Base-by-base conservation (phyloP, 148 eudicot genomes). In the Persicaria maculosa region DNA sequence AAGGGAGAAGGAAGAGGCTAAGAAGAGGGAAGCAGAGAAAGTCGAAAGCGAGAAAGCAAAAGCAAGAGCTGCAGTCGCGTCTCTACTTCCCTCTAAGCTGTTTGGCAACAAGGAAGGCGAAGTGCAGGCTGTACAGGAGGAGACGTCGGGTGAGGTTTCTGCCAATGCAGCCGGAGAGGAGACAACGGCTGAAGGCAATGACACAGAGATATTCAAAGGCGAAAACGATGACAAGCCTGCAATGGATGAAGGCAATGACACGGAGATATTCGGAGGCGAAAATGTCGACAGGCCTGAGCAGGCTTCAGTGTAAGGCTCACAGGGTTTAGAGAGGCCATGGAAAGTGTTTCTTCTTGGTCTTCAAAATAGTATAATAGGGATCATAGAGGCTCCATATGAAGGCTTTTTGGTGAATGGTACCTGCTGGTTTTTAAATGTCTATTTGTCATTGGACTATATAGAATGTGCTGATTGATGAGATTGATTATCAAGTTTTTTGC, bases 1-100 rank as follows among this genome's bases (percentile, higher is more conserved):
- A 55, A 83, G 80, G 71, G 98, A 91, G 83, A 94, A 94, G 64
- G 93, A 87, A 65, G 98, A 94, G 72, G 97, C 90, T 47, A 89
- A 84, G 53, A 92, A 86, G 48, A 81, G 68, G 71, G 98, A 85
- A 74, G 87, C 83, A 16, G 98, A 90, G 84, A 91, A 86, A 65
- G 97, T 90, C 0, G 98, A 89, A 77, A 86, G 74, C 75, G 89
- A 88, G 15, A 94, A 94, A 68, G 90, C 88, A 9, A 90, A 91
- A 75, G 87, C 95, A 1, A 84, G 86, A 79, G 93, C 86, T 19
- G 97, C 98, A 45, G 84, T 93, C 75, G 81, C 92, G 57, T 84
- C 95, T 81, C 72, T 93, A 77, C 74, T 93, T 59, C 92, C 96
- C 6, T 84, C 91, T 20, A 93, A 88, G 80, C 52, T 91, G 82